phyloP scores from a whole-genome alignment of 192 early-diverging fungal species.

The Phycomyces blakesleeanus region DNA sequence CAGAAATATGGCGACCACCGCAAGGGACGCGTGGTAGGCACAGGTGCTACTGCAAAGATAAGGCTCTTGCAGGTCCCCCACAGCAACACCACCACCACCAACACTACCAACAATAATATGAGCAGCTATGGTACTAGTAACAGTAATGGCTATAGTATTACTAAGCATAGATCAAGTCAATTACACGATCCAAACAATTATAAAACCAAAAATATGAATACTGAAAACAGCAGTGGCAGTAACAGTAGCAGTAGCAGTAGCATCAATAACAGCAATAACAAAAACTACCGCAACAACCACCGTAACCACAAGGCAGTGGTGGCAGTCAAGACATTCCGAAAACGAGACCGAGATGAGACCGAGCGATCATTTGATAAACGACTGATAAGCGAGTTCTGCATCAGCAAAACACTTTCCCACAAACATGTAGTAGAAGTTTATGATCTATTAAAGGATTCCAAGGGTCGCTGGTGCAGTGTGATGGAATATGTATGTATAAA shows the following conservation, averaged over 20 bases:
- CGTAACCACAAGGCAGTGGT: not conserved
- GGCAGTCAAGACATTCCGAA: conserved; percentile 31
- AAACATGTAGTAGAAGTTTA: conserved; percentile 89
- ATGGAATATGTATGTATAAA: conserved; percentile 56
- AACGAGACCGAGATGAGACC: conserved; percentile 72
- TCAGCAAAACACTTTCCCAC: conserved; percentile 85
- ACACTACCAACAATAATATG: no score
- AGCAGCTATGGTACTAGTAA: no score
- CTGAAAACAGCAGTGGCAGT: no score
- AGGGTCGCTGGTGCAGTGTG: conserved; percentile 75
- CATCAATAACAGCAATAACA: no score
- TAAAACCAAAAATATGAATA: no score
- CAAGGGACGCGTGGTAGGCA: conserved; percentile 52
- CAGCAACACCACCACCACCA: conserved; percentile 55
- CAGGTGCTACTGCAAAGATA: conserved; percentile 88
- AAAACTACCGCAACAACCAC: not conserved
- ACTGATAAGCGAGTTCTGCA: conserved; percentile 93
- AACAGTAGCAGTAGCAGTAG: no score
- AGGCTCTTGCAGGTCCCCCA: conserved; percentile 40
- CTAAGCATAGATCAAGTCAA: no score
- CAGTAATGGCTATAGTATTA: no score
- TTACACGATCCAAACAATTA: no score
- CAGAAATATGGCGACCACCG: conserved; percentile 21
- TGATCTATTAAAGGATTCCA: conserved; percentile 90
- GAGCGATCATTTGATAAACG: conserved; percentile 92